A percentile compares a stretch with the other conserved stretches of the same genome.
Evolutionary conservation across 164 flowering plant genomes (phyloP).

Genomic region (Aristolochia fimbriata): DNA sequence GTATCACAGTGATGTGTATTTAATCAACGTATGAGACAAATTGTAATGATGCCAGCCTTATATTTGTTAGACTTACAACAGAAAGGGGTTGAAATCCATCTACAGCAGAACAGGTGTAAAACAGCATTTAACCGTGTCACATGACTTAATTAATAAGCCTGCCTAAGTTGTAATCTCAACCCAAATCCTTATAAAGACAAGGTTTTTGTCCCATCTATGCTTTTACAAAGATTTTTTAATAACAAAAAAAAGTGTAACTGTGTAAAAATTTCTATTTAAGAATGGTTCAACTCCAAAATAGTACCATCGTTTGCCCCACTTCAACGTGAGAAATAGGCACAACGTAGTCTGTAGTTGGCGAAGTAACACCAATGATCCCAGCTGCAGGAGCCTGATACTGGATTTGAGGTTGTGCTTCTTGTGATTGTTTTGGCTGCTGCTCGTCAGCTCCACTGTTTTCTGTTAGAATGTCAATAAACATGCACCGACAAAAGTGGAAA

Average conservation of each 20-base stretch:
- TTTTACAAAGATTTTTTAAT: background rate
- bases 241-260: background rate
- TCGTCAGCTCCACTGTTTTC: constrained; percentile 57
- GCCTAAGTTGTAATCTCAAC: background rate
- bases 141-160: background rate
- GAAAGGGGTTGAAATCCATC: too few species aligned
- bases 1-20: too few species aligned
- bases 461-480: constrained; percentile 10
- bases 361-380: constrained; percentile 28
- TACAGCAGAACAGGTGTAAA: too few species aligned
- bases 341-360: constrained; percentile 37
- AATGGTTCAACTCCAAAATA: background rate
- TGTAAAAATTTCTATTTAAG: background rate
- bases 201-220: background rate
- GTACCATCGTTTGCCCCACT: constrained; percentile 51
- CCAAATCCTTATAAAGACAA: background rate
- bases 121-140: too few species aligned
- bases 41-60: too few species aligned
- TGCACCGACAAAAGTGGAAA: background rate
- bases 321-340: constrained; percentile 37
- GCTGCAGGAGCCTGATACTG: constrained; percentile 33
- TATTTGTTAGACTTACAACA: too few species aligned
- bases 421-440: constrained; percentile 32
- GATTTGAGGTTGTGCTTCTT: constrained; percentile 25
- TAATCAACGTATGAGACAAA: too few species aligned